phyloP scores from a whole-genome alignment of 1,284 basidiomycete species.

The Irpex sp. region DNA sequence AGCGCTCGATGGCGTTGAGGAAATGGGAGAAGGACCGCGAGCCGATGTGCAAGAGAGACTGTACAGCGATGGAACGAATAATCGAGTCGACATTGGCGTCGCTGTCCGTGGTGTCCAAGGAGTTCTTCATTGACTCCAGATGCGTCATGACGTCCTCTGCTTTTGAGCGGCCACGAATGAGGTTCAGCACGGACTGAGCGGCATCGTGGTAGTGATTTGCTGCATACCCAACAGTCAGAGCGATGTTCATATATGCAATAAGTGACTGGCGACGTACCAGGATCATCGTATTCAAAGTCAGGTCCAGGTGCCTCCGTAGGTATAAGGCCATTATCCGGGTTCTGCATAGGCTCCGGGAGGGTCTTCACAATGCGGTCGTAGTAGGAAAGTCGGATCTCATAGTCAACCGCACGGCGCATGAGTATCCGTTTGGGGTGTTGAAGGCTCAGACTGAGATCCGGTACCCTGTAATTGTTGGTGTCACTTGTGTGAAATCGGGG shows the following conservation, averaged over 20 bases:
- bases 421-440: slow-evolving; percentile 87
- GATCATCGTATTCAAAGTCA: slow-evolving; percentile 80
- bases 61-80: slow-evolving; percentile 80
- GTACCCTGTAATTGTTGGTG: slow-evolving; percentile 59
- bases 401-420: slow-evolving; percentile 84
- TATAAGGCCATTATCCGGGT: slow-evolving; percentile 62
- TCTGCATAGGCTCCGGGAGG: slow-evolving; percentile 79
- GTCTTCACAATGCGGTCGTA: slow-evolving; percentile 91
- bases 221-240: slow-evolving; percentile 23
- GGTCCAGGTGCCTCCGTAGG: slow-evolving; percentile 78
- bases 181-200: slow-evolving; percentile 77
- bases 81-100: slow-evolving; percentile 60
- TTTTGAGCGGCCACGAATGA: slow-evolving; percentile 76
- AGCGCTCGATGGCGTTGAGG: slow-evolving; percentile 95
- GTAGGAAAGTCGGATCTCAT: slow-evolving; percentile 91
- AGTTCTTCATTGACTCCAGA: slow-evolving; percentile 65
- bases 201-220: slow-evolving; percentile 70
- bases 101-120: slow-evolving; percentile 57
- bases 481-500: neutral
- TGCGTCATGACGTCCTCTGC: slow-evolving; percentile 79
- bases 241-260: neutral
- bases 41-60: slow-evolving; percentile 88
- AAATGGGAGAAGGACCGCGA: slow-evolving; percentile 97
- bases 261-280: slow-evolving; percentile 20
- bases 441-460: slow-evolving; percentile 68